Conservation (phyloP, 805 yeast species). For the Kodamaea sagamina region DNA sequence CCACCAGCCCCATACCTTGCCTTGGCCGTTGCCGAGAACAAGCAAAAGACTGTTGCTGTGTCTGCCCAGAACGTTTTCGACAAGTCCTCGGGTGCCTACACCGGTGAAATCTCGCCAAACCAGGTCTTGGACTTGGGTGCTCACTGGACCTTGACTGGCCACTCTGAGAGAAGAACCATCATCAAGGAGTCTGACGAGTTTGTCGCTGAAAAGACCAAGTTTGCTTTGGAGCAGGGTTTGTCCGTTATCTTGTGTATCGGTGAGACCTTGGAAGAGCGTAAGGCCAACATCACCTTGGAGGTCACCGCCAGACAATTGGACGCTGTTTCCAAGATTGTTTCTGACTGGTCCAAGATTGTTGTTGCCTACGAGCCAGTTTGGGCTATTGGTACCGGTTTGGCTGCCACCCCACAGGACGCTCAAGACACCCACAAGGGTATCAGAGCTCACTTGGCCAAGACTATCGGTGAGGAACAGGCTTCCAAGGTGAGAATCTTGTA, state of each 20-base stretch:
- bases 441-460: slow-evolving; percentile 76
- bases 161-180: slow-evolving; percentile 97
- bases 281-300: slow-evolving; percentile 80
- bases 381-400: slow-evolving; percentile 99
- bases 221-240: slow-evolving; percentile 86
- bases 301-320: slow-evolving; percentile 87
- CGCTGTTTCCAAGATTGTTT: slow-evolving; percentile 78
- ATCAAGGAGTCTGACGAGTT: slow-evolving; percentile 88
- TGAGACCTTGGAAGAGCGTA: slow-evolving; percentile 94
- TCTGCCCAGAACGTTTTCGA: slow-evolving; percentile 90
- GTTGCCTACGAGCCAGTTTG: slow-evolving; percentile 99
- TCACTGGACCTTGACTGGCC: slow-evolving; percentile 94
- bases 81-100: slow-evolving; percentile 93
- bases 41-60: slow-evolving; percentile 70
- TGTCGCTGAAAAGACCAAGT: slow-evolving; percentile 91
- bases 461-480: slow-evolving; percentile 79
- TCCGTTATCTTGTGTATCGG: slow-evolving; percentile 96
- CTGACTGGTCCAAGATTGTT: slow-evolving; percentile 90
- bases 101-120: slow-evolving; percentile 92
- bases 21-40: slow-evolving; percentile 67
- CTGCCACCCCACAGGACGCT: slow-evolving; percentile 98
- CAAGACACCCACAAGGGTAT: slow-evolving; percentile 90
- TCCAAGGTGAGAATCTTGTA: slow-evolving; percentile 83
- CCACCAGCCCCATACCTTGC: slow-evolving; percentile 94
- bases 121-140: slow-evolving; percentile 90